Conservation (phyloP, 805 yeast genomes). For the Cyberlindnera xylosilytica region DNA sequence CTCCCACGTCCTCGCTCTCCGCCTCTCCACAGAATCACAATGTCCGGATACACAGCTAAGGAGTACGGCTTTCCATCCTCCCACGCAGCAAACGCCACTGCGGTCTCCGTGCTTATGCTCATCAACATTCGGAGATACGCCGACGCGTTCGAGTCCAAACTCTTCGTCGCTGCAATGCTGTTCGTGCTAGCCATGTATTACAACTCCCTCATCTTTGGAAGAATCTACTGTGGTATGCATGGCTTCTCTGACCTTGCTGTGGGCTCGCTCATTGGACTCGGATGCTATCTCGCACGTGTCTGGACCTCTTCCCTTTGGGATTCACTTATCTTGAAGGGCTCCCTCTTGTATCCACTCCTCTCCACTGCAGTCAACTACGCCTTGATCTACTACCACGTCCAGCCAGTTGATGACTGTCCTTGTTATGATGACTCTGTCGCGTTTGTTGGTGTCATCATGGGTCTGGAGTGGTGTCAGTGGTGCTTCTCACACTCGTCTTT, state of each 20-base stretch:
- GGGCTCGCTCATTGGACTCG: conserved; percentile 64
- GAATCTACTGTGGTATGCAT: conserved; percentile 97
- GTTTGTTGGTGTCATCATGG: conserved; percentile 82
- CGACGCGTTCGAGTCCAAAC: conserved; percentile 6
- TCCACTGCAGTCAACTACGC: conserved; percentile 40
- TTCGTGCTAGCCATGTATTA: conserved; percentile 45
- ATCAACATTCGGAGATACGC: conserved; percentile 18
- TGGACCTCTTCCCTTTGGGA: conserved; percentile 44
- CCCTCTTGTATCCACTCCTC: conserved; percentile 32
- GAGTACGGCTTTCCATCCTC: conserved; percentile 96
- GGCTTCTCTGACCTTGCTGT: conserved; percentile 73
- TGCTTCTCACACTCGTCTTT: conserved; percentile 22
- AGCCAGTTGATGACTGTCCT: conserved; percentile 91
- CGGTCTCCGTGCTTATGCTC: conserved; percentile 57
- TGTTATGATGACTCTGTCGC: conserved; percentile 96
- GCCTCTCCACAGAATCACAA: conserved; percentile 83
- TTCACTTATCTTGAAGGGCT: conserved; percentile 32
- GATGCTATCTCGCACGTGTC: conserved; percentile 47
- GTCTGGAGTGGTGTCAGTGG: conserved; percentile 51
- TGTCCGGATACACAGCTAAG: conserved; percentile 85
- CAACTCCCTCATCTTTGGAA: conserved; percentile 66
- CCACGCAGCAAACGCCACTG: conserved; percentile 92
- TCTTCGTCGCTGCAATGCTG: conserved; percentile 16
- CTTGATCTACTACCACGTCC: conserved; percentile 67
- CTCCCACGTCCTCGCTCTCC: conserved; percentile 92